These are phyloP conservation scores for Boletus pseudopeckii DNA, from an alignment of 768 basidiomycete genomes.

Conservation along the genomic window DNA sequence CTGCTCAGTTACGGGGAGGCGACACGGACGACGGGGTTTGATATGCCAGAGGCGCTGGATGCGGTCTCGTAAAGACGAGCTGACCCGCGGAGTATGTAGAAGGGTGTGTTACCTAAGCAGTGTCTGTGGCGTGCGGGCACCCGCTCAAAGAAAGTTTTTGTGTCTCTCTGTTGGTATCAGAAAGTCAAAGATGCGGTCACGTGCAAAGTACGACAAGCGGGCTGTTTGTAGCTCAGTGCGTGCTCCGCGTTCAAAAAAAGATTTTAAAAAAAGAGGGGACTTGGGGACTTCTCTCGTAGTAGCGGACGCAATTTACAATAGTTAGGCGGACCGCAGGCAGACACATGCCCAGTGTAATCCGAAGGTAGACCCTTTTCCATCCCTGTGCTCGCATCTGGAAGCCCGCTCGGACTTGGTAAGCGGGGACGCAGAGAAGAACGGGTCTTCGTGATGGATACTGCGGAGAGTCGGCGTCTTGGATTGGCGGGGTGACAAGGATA, in stretches of 20 bases:
- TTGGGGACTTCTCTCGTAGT: slow-evolving; percentile 20
- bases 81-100: slow-evolving; percentile 20
- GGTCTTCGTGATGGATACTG: slow-evolving; percentile 17
- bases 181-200: slow-evolving; percentile 10
- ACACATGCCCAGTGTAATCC: slow-evolving; percentile 22
- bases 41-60: slow-evolving; percentile 32
- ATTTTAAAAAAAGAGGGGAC: too few relatives aligned
- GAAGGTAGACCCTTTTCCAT: slow-evolving; percentile 23
- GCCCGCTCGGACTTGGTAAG: slow-evolving; percentile 11
- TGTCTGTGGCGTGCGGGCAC: slow-evolving; percentile 15
- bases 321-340: slow-evolving; percentile 29
- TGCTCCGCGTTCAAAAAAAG: slow-evolving; percentile 28
- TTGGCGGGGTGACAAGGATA: too few relatives aligned
- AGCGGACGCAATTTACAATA: slow-evolving; percentile 26
- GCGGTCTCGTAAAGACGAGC: slow-evolving; percentile 24
- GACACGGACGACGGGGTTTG: slow-evolving; percentile 41
- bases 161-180: slow-evolving; percentile 16
- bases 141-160: slow-evolving; percentile 1
- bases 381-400: slow-evolving; percentile 23
- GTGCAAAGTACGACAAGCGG: not conserved
- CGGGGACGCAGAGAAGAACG: slow-evolving; percentile 21
- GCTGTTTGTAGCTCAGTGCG: slow-evolving; percentile 15
- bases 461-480: slow-evolving; percentile 23
- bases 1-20: slow-evolving; percentile 76
- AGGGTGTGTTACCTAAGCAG: slow-evolving; percentile 17